Evolutionary conservation across 495 filamentous ascomycete genomes (phyloP), one percentile per base, ranked within the genome.

Genomic region (Aspergillus nidulans): DNA sequence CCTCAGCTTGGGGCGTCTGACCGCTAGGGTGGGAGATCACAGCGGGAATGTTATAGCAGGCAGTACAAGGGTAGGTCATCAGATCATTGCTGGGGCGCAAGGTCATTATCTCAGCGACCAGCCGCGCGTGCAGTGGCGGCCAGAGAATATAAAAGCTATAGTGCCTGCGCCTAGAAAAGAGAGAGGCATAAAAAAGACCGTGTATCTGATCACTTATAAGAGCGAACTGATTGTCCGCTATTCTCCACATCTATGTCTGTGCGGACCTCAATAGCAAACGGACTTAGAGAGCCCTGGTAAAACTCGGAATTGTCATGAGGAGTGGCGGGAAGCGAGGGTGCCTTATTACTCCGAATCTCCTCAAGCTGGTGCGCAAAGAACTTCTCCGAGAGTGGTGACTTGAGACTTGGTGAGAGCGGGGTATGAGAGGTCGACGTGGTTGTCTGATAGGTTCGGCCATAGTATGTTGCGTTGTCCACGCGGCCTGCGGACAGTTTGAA

Each of bases 311-410:
- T 34, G 15, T 34, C 30, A 34, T 12, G 30, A 34, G 30, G 30
- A 13, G 30, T 10, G 30, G 8, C 8, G 15, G 52, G 40, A 12
- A 56, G 56, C 3, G 62, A 57, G n/a, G 40, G 30, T 10, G 54
- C 23, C 0, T 52, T 55, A 18, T 34, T 12, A 6, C 8, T 12
- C 8, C 30, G 30, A n/a, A n/a, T n/a, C 30, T 67, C 64, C 43
- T 69, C 57, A 65, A 74, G 69, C 55, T 67, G 70, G 50, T 10
- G 15, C 2, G 30, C 30, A 13, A 62, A 49, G 23, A 67, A 72
- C 9, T 34, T 34, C 39, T 69, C 65, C 4, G 63, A 39, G 36
- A 62, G 64, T 10, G 69, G 62, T 16, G 66, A 67, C 44, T 59
- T 58, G 1, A 60, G 60, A 8, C 63, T 63, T 6, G 4, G 8